Base-by-base conservation (phyloP, 2,329 filamentous ascomycete genomes). In the Talaromyces marneffei region DNA sequence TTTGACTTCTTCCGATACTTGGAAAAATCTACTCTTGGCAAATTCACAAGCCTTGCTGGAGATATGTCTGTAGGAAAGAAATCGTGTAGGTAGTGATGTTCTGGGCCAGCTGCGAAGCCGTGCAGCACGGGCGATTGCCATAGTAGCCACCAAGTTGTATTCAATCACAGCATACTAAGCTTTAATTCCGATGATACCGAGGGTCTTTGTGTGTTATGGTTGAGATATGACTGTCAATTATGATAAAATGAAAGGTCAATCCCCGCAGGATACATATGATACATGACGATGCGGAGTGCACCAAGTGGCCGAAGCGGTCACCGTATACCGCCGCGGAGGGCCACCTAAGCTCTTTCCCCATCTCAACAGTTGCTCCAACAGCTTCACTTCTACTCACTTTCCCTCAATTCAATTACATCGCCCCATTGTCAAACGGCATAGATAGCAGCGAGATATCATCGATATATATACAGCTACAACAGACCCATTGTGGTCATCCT, bases 1-100 rank as follows among this genome's bases (percentile, higher is more conserved):
- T 57, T 82, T 80, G 12, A 99, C 88, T 75, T 97, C 93, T 56
- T 93, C 88, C 0, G 91, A 92, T 44, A 96, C 80, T 58, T 81
- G 83, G 61, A 95, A 82, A 63, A 91, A 75, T 71, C 75, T 74
- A 75, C 68, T 76, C 60, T 71, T 70, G 9, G 68, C 66, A 23
- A 74, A 66, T 20, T 65, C 68, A 64, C 74, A 71, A 61, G 70
- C 67, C 23, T 65, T 62, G 55, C 70, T 69, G 56, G 61, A 57
- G 23, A 64, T 61, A 33, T 53, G 64, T 48, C 57, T 59, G 50
- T 18, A 23, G 10, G 52, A 35, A 39, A 56, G 29, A 35, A 57
- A 48, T 7, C 33, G 37, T 27, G 25, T 50, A 46, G 58, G 9
- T 20, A 18, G 29, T 10, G 40, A 2, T 16, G 10, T 9, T 50